Conservation (phyloP, 352 stramenopile species). For the Globisporangium polare region DNA sequence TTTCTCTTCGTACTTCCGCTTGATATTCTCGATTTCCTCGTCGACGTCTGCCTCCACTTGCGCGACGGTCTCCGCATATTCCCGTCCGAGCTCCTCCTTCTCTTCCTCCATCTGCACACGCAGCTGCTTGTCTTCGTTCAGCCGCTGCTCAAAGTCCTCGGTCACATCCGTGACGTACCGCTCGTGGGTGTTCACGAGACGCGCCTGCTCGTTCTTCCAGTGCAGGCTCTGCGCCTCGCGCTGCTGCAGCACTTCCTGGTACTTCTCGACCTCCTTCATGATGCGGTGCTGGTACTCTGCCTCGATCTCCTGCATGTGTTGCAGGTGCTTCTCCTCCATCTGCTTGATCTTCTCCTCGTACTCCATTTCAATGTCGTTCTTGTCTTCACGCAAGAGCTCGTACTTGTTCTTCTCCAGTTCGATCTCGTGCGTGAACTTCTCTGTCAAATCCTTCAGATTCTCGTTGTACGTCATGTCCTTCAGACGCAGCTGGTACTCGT, state of each 20-base stretch:
- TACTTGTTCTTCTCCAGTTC: constrained; percentile 92
- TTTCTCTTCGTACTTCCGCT: constrained; percentile 86
- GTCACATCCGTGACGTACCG: constrained; percentile 88
- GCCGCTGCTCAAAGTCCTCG: constrained; percentile 88
- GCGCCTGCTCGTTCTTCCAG: constrained; percentile 66
- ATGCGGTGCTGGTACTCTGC: constrained; percentile 91
- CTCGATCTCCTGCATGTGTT: constrained; percentile 90
- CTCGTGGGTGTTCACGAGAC: constrained; percentile 60
- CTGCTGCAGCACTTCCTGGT: constrained; percentile 83
- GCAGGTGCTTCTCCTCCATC: constrained; percentile 89
- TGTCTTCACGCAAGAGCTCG: constrained; percentile 87
- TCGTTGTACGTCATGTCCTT: constrained; percentile 96
- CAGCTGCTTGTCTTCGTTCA: constrained; percentile 83
- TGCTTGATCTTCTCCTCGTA: constrained; percentile 91
- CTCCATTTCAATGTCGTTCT: constrained; percentile 91
- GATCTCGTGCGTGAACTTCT: constrained; percentile 93
- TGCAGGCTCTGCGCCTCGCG: constrained; percentile 78
- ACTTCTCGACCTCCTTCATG: constrained; percentile 91
- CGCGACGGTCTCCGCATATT: constrained; percentile 72
- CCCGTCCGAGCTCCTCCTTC: constrained; percentile 73
- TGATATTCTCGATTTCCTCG: constrained; percentile 84
- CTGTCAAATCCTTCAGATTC: constrained; percentile 92
- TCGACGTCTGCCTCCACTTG: constrained; percentile 87
- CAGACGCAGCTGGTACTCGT: constrained; percentile 93
- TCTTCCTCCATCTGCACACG: constrained; percentile 84